Conservation (phyloP, 805 yeast species). For the Scheffersomyces spartinae region DNA sequence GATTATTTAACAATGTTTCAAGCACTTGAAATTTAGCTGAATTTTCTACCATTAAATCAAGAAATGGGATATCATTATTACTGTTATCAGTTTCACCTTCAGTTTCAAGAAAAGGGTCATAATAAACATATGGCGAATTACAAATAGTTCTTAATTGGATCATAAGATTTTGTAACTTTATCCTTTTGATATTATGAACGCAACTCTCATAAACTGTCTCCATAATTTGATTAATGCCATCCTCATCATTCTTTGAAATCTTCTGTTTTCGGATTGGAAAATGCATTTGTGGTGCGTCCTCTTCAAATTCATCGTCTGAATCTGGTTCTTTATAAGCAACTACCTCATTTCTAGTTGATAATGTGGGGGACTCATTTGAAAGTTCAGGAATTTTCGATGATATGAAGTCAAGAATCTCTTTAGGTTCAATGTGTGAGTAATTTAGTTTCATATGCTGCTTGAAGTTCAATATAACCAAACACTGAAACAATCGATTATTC, state of each 20-base stretch:
- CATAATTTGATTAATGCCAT: slow-evolving; percentile 7
- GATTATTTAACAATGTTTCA: slow-evolving; percentile 44
- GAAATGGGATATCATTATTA: slow-evolving; percentile 17
- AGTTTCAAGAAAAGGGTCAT: slow-evolving; percentile 59
- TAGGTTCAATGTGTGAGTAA: slow-evolving; percentile 6
- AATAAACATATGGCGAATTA: slow-evolving; percentile 75
- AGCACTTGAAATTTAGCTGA: slow-evolving; percentile 69
- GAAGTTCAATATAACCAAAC: slow-evolving; percentile 35
- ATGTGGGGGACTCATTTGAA: background rate
- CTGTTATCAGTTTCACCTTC: slow-evolving; percentile 24
- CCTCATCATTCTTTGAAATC: slow-evolving; percentile 6
- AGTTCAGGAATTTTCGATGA: slow-evolving; percentile 2
- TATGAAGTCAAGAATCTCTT: background rate
- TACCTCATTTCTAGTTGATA: background rate
- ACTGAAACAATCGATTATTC: slow-evolving; percentile 28
- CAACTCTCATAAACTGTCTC: too few species aligned
- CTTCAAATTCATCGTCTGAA: background rate
- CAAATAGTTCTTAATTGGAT: slow-evolving; percentile 84
- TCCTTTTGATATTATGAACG: too few species aligned
- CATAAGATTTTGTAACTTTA: slow-evolving; percentile 51
- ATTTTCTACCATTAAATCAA: slow-evolving; percentile 26
- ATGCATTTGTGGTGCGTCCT: slow-evolving; percentile 1
- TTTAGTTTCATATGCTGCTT: slow-evolving; percentile 41
- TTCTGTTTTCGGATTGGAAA: slow-evolving; percentile 5
- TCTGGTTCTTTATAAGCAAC: background rate